phyloP scores from a whole-genome alignment of 2,329 filamentous ascomycete genomes.

The Penicillium sp. region DNA sequence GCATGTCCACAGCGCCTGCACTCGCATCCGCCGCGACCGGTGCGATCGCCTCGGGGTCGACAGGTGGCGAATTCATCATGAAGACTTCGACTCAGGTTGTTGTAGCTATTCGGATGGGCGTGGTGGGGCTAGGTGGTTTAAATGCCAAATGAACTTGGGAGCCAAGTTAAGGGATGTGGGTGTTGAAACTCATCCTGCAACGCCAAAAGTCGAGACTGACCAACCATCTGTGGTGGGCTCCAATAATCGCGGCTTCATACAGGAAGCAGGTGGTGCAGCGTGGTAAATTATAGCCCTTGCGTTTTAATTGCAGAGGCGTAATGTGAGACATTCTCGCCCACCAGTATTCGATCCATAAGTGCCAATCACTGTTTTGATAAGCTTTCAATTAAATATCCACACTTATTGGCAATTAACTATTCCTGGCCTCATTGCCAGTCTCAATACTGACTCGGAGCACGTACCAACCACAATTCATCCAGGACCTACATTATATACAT shows the following conservation, averaged over 20 bases:
- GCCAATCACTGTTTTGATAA: neutral
- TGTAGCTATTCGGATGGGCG: neutral
- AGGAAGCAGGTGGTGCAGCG: neutral
- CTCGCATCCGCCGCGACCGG: neutral
- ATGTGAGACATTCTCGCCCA: neutral
- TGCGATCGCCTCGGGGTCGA: neutral
- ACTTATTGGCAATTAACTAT: neutral
- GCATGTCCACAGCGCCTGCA: neutral
- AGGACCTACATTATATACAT: neutral
- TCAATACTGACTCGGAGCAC: neutral
- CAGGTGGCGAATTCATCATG: neutral
- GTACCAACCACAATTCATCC: neutral
- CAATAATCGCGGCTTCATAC: neutral
- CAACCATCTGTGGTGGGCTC: neutral
- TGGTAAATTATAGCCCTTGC: neutral
- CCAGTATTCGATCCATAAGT: neutral
- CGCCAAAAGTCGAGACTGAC: neutral
- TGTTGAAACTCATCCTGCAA: neutral
- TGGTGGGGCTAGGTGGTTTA: neutral
- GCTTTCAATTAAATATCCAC: neutral
- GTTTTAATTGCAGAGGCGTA: neutral
- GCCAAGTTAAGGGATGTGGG: neutral
- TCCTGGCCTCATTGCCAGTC: neutral
- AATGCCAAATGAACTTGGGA: neutral
- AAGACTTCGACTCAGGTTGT: neutral